Evolutionary conservation across 371 early-diverging fungal genomes (phyloP), one percentile per base, ranked within the genome.

Genomic region (Lichtheimia ramosa): DNA sequence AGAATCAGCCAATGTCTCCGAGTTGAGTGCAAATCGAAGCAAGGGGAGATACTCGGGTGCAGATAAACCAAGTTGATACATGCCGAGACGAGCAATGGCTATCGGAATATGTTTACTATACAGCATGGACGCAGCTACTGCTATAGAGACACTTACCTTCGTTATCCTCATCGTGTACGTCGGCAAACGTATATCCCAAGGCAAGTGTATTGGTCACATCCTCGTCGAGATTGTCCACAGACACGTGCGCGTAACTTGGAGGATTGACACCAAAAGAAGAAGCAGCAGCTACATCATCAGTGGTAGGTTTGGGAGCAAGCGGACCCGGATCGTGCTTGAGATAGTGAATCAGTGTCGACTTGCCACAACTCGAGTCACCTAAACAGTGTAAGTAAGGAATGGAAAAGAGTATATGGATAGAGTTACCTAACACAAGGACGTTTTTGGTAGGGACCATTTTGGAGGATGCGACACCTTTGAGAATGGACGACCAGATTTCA

Each of bases 141-240:
- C 10, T 0, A 8, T 28, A 7, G 3, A 7, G 3, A 13, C 42
- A 18, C 41, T 16, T 78, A 85, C 90, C 89, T 81, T 86, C 88
- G 59, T 86, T 87, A 64, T 94, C 95, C 65, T 90, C 90, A 63
- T 95, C 96, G 61, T 83, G 83, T 28, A 96, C 83, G 64, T 95
- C 93, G 64, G 89, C 79, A 78, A 83, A 95, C 4, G 87, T 83
- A 65, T 92, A 96, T 27, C 92, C 86, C 46, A 96, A 75, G 18
- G 91, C 95, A 51, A 95, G 75, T 24, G 92, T 92, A 54, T 84
- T 86, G 58, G 86, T 86, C 58, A 82, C 73, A 63, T 80, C 75
- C 64, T 85, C 79, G 54, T 84, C 85, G 58, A 84, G 73, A 55
- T 80, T 83, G 4, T 84, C 79, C 15, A 75, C 71, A 51, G 78